A percentile compares a stretch with the other conserved stretches of the same genome.
Conservation (phyloP, 2,329 filamentous ascomycete genomes). For the Penicillium sp. region DNA sequence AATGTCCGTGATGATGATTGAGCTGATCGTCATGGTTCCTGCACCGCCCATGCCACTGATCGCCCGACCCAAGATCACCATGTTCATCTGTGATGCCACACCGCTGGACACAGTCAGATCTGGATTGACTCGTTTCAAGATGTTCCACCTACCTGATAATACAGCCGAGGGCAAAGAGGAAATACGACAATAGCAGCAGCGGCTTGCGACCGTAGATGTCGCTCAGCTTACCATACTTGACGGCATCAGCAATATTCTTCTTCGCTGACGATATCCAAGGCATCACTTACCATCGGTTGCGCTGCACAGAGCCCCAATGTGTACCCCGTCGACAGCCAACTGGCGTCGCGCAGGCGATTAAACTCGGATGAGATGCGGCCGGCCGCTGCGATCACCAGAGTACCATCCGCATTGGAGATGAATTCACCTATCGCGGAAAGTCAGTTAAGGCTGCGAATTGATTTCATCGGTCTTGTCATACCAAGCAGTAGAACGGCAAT, state of each 20-base stretch:
- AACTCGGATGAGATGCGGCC: slow-evolving; percentile 65
- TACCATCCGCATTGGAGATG: slow-evolving; percentile 65
- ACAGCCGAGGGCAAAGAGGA: slow-evolving; percentile 53
- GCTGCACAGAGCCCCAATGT: slow-evolving; percentile 54
- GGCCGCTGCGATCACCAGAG: slow-evolving; percentile 68
- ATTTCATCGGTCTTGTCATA: slow-evolving; percentile 6
- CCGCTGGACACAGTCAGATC: slow-evolving; percentile 29
- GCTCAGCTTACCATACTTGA: slow-evolving; percentile 57
- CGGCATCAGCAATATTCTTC: slow-evolving; percentile 9
- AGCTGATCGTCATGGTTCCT: slow-evolving; percentile 47
- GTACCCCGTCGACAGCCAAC: slow-evolving; percentile 60
- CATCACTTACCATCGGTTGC: slow-evolving; percentile 53
- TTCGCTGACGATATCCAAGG: background rate
- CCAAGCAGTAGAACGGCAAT: slow-evolving; percentile 33
- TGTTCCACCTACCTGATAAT: slow-evolving; percentile 33
- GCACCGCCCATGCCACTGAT: slow-evolving; percentile 49
- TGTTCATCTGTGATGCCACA: slow-evolving; percentile 36
- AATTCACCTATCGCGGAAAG: slow-evolving; percentile 56
- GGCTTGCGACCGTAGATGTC: slow-evolving; percentile 60
- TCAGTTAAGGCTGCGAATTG: background rate
- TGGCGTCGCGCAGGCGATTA: slow-evolving; percentile 57
- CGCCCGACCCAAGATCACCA: slow-evolving; percentile 45
- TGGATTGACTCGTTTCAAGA: background rate
- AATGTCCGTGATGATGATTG: slow-evolving; percentile 53
- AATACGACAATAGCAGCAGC: slow-evolving; percentile 53